Base-by-base conservation (phyloP, 2,329 filamentous ascomycete genomes). In the Septoria petroselini region DNA sequence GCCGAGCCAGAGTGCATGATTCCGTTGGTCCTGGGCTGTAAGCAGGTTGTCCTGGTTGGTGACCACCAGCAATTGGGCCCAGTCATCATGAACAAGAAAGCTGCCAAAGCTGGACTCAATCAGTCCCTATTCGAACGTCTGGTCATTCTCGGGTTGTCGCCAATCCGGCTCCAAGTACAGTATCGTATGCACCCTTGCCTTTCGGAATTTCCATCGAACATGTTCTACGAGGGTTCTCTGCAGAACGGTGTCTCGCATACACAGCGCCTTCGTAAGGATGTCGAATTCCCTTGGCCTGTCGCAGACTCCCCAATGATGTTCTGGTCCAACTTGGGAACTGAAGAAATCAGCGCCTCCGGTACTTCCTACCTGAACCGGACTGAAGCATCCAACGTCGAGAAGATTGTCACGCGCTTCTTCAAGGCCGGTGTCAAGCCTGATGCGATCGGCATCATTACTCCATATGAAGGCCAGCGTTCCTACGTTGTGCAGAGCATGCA, bases 81-180 rank as follows among this genome's bases (percentile, higher is more conserved):
- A 1, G 93, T 98, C 63, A 97, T 98, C 67, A 98, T 98, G 91
- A 98, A 98, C 79, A 98, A 98, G 79, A 97, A 97, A 73, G 93
- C 93, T 11, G 93, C 93, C 54, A 97, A 97, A 72, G 93, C 93
- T 48, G 93, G 93, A 54, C 78, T 98, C 12, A 96, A 97, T 71
- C 93, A 97, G 70, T 97, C 91, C n/a, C 78, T 98, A 7, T 98
- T 98, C 65, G 93, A 98, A 73, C 89, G 93, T 63, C 79, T 98
- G 42, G 91, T 97, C 62, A 89, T 91, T 63, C 80, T 97, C n/a
- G 86, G 86, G 37, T 86, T 90, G 62, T 84, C 86, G 31, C 93
- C 93, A 6, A 96, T 96, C 60, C 87, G 91, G 45, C 80, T 98
- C 47, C 95, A 95, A 62, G 91, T 95, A 30, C 93, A 98, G 69